phyloP scores from a whole-genome alignment of 805 yeast genomes.

The Yamadazyma insecticola region DNA sequence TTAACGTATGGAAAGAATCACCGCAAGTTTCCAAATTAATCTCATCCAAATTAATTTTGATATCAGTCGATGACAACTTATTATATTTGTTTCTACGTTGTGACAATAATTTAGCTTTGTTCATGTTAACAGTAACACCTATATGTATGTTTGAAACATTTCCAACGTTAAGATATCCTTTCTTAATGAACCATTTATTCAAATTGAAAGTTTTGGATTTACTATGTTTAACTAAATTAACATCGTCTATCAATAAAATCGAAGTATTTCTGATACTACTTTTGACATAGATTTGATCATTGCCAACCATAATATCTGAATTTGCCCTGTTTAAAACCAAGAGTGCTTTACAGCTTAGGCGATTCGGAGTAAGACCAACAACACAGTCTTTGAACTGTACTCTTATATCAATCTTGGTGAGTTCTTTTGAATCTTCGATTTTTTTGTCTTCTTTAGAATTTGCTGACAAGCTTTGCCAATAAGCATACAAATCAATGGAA shows the following conservation, averaged over 20 bases:
- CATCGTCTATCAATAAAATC: conserved; percentile 63
- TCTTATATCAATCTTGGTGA: conserved; percentile 20
- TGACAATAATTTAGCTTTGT: conserved; percentile 3
- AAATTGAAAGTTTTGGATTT: neutral
- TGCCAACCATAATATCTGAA: conserved; percentile 40
- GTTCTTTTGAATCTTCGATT: neutral
- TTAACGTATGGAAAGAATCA: conserved; percentile 72
- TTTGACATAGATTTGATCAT: conserved; percentile 29
- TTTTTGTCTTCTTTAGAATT: neutral
- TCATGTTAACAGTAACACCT: conserved; percentile 16
- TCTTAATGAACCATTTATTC: conserved; percentile 1
- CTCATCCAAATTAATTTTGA: conserved; percentile 47
- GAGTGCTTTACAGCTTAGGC: conserved; percentile 50
- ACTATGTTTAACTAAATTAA: conserved; percentile 7
- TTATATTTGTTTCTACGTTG: conserved; percentile 7
- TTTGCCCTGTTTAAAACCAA: conserved; percentile 52
- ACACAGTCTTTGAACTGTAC: conserved; percentile 47
- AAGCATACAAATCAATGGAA: conserved; percentile 8
- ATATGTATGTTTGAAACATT: conserved; percentile 34
- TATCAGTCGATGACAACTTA: conserved; percentile 27
- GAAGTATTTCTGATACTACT: conserved; percentile 47
- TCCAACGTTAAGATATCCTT: conserved; percentile 55
- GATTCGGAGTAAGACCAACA: conserved; percentile 60
- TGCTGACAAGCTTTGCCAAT: conserved; percentile 10
- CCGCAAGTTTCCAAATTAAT: conserved; percentile 63